Percentiles rank a stretch among this genome's conserved stretches.
phyloP scores from a whole-genome alignment of 208 protist genomes.

The Trypanosoma melophagium region DNA sequence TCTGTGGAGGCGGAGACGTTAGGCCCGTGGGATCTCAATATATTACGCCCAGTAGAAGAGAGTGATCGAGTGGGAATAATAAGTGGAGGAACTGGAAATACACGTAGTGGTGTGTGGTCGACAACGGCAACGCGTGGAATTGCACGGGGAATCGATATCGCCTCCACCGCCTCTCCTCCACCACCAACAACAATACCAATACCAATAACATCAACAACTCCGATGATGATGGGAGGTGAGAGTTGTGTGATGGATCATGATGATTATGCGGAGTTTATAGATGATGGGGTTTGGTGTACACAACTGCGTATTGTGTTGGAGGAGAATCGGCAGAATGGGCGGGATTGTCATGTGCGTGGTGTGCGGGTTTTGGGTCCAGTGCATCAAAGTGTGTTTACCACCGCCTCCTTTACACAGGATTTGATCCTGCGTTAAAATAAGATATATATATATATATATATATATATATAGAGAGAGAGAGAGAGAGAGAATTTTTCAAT shows the following conservation, averaged over 20 bases:
- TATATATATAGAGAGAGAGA: not conserved
- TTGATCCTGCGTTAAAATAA: slow-evolving; percentile 28
- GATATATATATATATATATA: not conserved
- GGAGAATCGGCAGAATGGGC: slow-evolving; percentile 79
- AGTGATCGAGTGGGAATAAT: no score
- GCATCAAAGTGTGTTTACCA: slow-evolving; percentile 38
- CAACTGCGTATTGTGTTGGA: slow-evolving; percentile 51
- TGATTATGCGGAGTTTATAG: slow-evolving; percentile 27
- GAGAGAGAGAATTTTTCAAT: no score
- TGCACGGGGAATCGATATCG: not conserved
- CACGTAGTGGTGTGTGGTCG: no score
- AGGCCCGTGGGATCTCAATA: slow-evolving; percentile 13
- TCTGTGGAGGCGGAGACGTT: slow-evolving; percentile 14
- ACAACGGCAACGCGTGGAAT: no score
- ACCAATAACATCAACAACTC: not conserved
- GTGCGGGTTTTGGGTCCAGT: slow-evolving; percentile 61
- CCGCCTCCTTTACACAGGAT: slow-evolving; percentile 36
- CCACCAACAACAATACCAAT: no score
- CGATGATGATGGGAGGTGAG: not conserved
- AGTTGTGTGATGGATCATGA: slow-evolving; percentile 9
- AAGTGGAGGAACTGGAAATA: no score
- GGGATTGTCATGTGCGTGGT: slow-evolving; percentile 82
- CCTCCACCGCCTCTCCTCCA: not conserved
- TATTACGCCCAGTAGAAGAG: not conserved
- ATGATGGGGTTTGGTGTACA: slow-evolving; percentile 64